These are phyloP conservation scores for Phytophthora fragariae DNA, from an alignment of 352 stramenopile species.

Conservation along the genomic window DNA sequence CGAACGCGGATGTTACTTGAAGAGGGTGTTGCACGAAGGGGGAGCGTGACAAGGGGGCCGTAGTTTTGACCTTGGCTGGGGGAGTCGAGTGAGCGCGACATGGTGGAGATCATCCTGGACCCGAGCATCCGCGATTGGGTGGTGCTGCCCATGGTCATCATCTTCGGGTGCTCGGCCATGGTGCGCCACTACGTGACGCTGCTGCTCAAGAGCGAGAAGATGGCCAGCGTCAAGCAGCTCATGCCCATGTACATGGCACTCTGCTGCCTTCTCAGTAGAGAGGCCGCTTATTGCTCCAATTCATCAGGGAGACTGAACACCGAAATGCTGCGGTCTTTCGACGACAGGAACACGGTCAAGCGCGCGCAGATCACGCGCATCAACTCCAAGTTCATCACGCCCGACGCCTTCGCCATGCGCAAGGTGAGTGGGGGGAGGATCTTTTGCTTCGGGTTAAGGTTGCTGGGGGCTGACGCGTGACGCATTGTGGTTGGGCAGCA, in stretches of 20 bases:
- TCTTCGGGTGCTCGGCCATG: conserved; percentile 91
- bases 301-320: not conserved
- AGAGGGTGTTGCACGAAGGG: no score
- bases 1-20: no score
- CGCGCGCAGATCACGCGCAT: conserved; percentile 85
- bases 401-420: conserved; percentile 89
- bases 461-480: not conserved
- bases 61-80: not conserved
- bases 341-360: conserved; percentile 83
- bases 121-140: conserved; percentile 96
- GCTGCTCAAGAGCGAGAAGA: conserved; percentile 86
- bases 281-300: not conserved
- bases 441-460: not conserved
- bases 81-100: conserved; percentile 22
- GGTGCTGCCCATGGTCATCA: conserved; percentile 97
- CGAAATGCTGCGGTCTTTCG: conserved; percentile 1
- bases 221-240: conserved; percentile 77
- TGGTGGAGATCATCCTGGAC: conserved; percentile 93
- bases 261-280: not conserved
- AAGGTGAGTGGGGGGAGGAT: conserved; percentile 53
- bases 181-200: conserved; percentile 88
- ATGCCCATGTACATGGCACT: conserved; percentile 68
- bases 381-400: conserved; percentile 91
- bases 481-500: conserved; percentile 44
- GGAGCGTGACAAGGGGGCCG: not conserved